phyloP scores from a whole-genome alignment of 345 rosid species.

The Turritis glabra region DNA sequence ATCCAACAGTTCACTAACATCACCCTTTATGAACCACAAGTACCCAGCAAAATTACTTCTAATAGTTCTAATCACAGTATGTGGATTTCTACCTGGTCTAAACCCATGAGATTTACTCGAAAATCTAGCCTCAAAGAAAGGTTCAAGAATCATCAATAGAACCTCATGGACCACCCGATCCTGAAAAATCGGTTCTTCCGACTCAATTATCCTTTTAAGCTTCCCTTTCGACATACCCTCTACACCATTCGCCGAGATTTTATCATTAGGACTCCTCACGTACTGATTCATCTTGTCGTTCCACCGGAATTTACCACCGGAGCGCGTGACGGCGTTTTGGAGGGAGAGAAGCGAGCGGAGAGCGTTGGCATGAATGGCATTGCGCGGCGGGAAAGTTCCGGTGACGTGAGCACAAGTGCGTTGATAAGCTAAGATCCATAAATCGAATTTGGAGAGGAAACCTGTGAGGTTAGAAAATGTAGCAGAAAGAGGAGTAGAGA shows the following conservation, averaged over 20 bases:
- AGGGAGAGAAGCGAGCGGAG: slow-evolving; percentile 79
- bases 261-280: slow-evolving; percentile 70
- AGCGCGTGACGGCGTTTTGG: slow-evolving; percentile 56
- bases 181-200: slow-evolving; percentile 72
- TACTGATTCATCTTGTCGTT: slow-evolving; percentile 64
- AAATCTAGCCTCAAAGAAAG: slow-evolving; percentile 77
- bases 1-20: slow-evolving; percentile 62
- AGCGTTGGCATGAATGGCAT: slow-evolving; percentile 60
- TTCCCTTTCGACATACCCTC: slow-evolving; percentile 59
- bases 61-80: slow-evolving; percentile 83
- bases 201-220: slow-evolving; percentile 49
- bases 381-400: slow-evolving; percentile 92
- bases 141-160: slow-evolving; percentile 78
- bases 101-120: slow-evolving; percentile 73
- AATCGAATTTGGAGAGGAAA: slow-evolving; percentile 83
- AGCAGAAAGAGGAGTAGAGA: slow-evolving; percentile 63
- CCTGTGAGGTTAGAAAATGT: slow-evolving; percentile 77
- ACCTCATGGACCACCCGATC: slow-evolving; percentile 93
- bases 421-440: slow-evolving; percentile 94
- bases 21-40: slow-evolving; percentile 87
- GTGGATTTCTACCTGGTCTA: slow-evolving; percentile 91
- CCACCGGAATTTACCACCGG: slow-evolving; percentile 64
- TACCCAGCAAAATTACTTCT: slow-evolving; percentile 92
- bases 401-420: slow-evolving; percentile 75
- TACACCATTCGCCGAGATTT: slow-evolving; percentile 25